Percentiles rank a stretch among this genome's conserved stretches.
Evolutionary conservation across 345 rosid species (phyloP).

Genomic region (Streptanthus diversifolius): DNA sequence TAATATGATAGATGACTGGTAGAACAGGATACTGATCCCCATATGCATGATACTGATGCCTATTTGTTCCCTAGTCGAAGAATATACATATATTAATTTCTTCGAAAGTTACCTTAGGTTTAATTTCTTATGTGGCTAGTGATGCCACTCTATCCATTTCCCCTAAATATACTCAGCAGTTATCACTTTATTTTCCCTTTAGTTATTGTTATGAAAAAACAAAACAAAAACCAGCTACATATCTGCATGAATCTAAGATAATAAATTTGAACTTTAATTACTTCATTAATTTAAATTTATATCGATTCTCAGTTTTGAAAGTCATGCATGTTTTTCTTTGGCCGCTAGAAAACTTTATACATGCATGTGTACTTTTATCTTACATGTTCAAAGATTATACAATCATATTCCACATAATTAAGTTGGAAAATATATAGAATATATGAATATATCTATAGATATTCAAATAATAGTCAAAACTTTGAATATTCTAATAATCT

Average conservation of each 20-base stretch:
- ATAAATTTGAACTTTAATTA: neutral
- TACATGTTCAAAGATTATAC: neutral
- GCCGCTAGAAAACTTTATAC: neutral
- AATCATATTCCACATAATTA: neutral
- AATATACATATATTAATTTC: neutral
- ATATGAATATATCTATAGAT: neutral
- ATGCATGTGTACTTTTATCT: neutral
- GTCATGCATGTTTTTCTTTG: neutral
- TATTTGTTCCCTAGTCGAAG: neutral
- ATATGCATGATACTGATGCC: neutral
- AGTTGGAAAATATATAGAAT: neutral
- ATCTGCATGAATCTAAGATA: neutral
- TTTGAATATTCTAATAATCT: neutral
- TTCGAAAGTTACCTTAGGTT: neutral
- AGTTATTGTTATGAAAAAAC: neutral
- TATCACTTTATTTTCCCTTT: neutral
- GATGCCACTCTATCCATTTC: neutral
- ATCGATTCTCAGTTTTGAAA: neutral
- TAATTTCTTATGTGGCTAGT: neutral
- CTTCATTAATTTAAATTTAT: neutral
- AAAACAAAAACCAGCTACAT: neutral
- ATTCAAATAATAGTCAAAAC: neutral
- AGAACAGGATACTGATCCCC: neutral
- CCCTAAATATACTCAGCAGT: neutral
- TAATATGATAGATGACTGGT: neutral